Evolutionary conservation across 2,329 filamentous ascomycete genomes (phyloP), one percentile per base, ranked within the genome.

Genomic region (Graphiopsis chlorocephala): DNA sequence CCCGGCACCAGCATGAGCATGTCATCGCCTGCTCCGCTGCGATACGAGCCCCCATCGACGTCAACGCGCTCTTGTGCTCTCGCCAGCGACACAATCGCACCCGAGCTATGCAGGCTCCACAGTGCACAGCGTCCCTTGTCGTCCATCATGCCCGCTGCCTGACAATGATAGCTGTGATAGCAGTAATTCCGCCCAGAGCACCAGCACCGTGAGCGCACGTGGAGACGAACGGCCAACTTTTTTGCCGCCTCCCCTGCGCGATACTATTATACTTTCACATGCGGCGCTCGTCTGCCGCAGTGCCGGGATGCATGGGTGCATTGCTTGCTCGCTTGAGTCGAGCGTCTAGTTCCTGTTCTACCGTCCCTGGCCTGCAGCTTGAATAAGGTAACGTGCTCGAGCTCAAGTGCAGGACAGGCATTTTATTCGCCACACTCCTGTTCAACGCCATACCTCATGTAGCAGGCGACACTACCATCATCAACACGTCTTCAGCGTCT

Each of bases 221-320:
- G 58, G 58, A 61, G 58, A 25, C n/a, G n/a, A 20, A n/a, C 58
- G 26, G 42, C 28, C 42, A 35, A 61, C 58, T 50, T 61, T 48
- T 61, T 50, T 61, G 58, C 58, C 42, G 29, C 25, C 58, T 61
- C 58, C 58, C 58, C 58, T 61, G 58, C 58, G 45, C 29, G 58
- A 23, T 28, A 35, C 58, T 50, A 42, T 61, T 50, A 61, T 50
- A 61, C 58, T 48, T 61, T 61, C 29, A 35, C 58, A 33, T 61
- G 42, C 45, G 28, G 58, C 45, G 28, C 14, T 50, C 14, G 42
- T 50, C 45, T 61, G 58, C 58, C 58, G 58, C 58, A 17, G 58
- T 45, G 58, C 45, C 42, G 58, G 55, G 58, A 48, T 28, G 35
- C 33, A 33, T 45, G 15, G 26, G 15, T 58, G 33, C 14, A 15